Percentiles rank a stretch among this genome's conserved stretches.
phyloP scores from a whole-genome alignment of 2,329 filamentous ascomycete species.

The Apiospora arundinis region DNA sequence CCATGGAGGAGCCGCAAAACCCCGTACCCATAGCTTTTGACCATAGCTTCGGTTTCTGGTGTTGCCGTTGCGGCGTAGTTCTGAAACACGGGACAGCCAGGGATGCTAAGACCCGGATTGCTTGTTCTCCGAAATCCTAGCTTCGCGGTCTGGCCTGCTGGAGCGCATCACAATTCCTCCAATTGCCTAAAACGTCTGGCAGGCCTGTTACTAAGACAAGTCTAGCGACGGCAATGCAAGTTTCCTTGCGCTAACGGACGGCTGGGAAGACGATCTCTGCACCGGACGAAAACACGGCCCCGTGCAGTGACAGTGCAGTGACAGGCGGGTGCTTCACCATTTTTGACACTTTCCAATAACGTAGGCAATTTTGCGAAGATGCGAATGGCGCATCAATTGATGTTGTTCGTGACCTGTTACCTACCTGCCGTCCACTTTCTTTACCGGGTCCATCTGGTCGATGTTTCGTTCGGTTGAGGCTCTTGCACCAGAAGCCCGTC shows the following conservation, averaged over 20 bases:
- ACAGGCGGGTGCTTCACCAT: background rate
- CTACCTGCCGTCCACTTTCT: background rate
- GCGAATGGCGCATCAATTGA: background rate
- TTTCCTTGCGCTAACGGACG: constrained; percentile 21
- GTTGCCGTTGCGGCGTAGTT: constrained; percentile 19
- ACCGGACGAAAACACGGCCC: constrained; percentile 1
- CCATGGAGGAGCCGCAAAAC: background rate
- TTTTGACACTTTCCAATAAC: background rate
- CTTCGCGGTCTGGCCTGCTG: constrained; percentile 26
- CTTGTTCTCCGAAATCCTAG: constrained; percentile 32
- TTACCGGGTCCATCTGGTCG: background rate
- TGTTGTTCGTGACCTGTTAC: background rate
- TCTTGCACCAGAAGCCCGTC: constrained; percentile 8
- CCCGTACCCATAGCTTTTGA: constrained; percentile 13
- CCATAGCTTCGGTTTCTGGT: constrained; percentile 31
- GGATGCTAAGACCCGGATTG: constrained; percentile 35
- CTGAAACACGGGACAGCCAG: constrained; percentile 38
- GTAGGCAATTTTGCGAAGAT: background rate
- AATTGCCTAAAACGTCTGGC: constrained; percentile 21
- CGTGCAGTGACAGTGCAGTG: background rate
- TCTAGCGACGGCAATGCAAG: constrained; percentile 21
- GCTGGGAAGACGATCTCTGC: background rate
- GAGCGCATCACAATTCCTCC: constrained; percentile 33
- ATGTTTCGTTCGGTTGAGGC: constrained; percentile 5
- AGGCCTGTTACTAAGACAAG: background rate